Base-by-base conservation (phyloP, 441 rosid species). In the Theobroma grandiflorum region DNA sequence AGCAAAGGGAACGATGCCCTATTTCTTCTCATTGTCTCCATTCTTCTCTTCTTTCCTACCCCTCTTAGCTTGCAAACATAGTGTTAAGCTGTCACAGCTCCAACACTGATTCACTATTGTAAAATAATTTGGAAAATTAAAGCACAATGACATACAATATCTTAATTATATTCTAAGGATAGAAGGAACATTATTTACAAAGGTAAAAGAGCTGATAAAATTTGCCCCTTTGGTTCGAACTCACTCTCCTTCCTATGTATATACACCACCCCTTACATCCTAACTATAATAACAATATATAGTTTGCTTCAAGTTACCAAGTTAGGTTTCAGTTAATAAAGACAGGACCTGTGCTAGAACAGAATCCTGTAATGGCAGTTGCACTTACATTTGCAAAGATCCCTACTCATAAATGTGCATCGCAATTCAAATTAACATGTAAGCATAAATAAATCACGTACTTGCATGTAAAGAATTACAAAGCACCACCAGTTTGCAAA, bases 381-480 rank as follows among this genome's bases (percentile, higher is more conserved):
- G 22, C 14, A 58, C 2, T 9, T 22, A 8, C 33, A 22, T 22
- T 5, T 8, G 33, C 10, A 58, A 58, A 22, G 63, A 58, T 22
- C 14, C 63, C 14, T 8, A 58, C 33, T 9, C 14, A 8, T 58
- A 3, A 65, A 7, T 38, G 47, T 18, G 15, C 11, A 75, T 26
- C 63, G 71, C n/a, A 62, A 76, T 33, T 26, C 35, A 64, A 33
- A 47, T 33, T 37, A 76, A 65, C 59, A 33, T 20, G 49, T 64
- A 1, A 57, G 35, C 52, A 74, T 20, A 31, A 40, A 40, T 42
- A 75, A 61, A 75, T 11, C 43, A 73, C 16, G 42, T 43, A 45
- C 40, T 42, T 42, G 31, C 43, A 75, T 12, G 57, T 16, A 61
- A 75, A 31, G 31, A 61, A 47, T 40, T 38, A 52, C 72, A 50